Base-by-base conservation (phyloP, 805 yeast genomes). In the Saturnispora sekii region DNA sequence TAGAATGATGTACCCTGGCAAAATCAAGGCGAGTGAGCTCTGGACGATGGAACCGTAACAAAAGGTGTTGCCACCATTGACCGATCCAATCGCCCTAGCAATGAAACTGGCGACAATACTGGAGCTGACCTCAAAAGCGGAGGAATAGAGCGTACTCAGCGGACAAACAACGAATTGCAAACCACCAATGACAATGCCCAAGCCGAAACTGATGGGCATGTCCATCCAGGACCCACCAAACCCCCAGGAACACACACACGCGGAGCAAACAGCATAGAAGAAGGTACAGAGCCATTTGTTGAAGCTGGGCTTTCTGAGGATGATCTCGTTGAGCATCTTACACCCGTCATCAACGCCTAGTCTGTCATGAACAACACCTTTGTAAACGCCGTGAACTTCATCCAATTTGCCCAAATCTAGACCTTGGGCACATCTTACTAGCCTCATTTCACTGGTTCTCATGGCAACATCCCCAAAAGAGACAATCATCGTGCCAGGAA, bases 401-500 rank as follows among this genome's bases (percentile, higher is more conserved):
- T 87, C 84, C 39, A 90, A 66, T 58, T 87, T 88, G 50, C 84
- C 74, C 41, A 90, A 65, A 58, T 90, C 83, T 42, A 90, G 66
- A n/a, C 96, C 97, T 59, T 90, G 97, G 2, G 79, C 74, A 58
- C 89, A 83, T 54, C 95, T 73, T 2, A 90, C 89, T 48, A 90
- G 69, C 54, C 86, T 94, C 63, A 90, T 89, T 61, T 90, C 97
- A 6, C 96, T 83, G 0, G 97, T 90, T 66, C 95, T 84, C 1
- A 97, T 87, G 0, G 95, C 78, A 2, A 88, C 82, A 61, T 90
- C 97, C 59, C 96, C 96, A 62, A 89, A 90, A 0, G 96, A 84
- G 10, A 85, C 79, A 51, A 90, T 76, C 96, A 90, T 90, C 57
- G 95, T 84, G 1, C 97, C 97, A 0, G 97, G 97, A 46, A 90